phyloP scores from a whole-genome alignment of 371 early-diverging fungal species.

The Coemansia sp. region DNA sequence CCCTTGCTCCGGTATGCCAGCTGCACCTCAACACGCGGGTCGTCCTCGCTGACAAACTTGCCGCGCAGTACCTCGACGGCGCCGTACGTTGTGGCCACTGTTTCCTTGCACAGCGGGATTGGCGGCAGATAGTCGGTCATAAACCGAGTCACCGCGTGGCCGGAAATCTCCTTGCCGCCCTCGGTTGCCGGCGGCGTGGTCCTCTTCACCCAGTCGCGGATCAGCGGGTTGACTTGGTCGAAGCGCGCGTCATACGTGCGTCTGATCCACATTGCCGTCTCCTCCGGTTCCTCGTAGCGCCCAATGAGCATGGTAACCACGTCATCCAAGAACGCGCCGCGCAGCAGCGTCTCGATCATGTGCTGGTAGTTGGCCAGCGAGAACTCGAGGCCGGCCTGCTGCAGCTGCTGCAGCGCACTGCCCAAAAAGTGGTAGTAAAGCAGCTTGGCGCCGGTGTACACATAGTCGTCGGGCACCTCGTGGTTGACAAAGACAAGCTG shows the following conservation, averaged over 20 bases:
- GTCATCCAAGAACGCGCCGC: conserved; percentile 29
- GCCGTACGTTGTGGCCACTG: conserved; percentile 32
- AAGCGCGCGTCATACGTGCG: conserved; percentile 7
- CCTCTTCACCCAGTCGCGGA: conserved; percentile 2
- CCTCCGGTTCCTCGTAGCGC: conserved; percentile 14
- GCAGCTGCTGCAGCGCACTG: conserved; percentile 28
- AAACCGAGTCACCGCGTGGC: conserved; percentile 13
- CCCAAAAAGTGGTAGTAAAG: conserved; percentile 39
- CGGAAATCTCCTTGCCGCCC: background rate
- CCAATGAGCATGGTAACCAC: conserved; percentile 29
- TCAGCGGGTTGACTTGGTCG: conserved; percentile 3
- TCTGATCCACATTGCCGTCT: background rate
- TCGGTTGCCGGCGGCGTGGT: background rate
- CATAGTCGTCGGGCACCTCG: conserved; percentile 35
- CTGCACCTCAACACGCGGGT: conserved; percentile 17
- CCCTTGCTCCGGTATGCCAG: conserved; percentile 26
- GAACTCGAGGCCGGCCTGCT: conserved; percentile 35
- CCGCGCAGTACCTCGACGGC: conserved; percentile 20
- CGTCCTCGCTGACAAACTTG: conserved; percentile 15
- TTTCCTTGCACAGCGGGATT: conserved; percentile 33
- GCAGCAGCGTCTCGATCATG: conserved; percentile 35
- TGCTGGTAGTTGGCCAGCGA: conserved; percentile 42
- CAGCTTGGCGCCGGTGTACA: conserved; percentile 34
- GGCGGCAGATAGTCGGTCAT: conserved; percentile 26
- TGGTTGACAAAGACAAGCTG: conserved; percentile 21